Evolutionary conservation across 2,329 filamentous ascomycete genomes (phyloP), one percentile per base, ranked within the genome.

Genomic region (Trematosphaeria pertusa): DNA sequence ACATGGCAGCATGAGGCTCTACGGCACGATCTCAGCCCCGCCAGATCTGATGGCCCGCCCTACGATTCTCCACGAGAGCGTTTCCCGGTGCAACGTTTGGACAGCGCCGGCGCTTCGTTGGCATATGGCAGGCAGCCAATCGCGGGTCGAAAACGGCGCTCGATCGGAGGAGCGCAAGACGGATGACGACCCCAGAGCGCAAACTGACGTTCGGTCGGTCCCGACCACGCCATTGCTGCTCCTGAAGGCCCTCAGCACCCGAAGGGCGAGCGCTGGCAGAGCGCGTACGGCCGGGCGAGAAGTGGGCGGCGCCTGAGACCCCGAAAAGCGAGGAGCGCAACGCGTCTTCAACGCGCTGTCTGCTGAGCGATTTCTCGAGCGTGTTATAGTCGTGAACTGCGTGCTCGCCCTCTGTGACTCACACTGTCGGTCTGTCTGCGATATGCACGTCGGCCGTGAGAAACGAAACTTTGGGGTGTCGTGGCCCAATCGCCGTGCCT

Each of bases 321-420:
- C 66, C 54, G 58, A 69, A 53, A 38, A 26, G 37, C 37, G n/a
- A 44, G 35, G 24, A 35, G 38, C 43, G 57, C 54, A 60, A 70
- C 66, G 66, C 66, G 67, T 55, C 61, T 32, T 11, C 32, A 45
- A 65, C 66, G 64, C 65, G 66, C 54, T 46, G 48, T 54, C 44
- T 49, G 48, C 42, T 59, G 54, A 58, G 61, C 46, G 62, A 46
- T 53, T 46, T 60, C 33, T 49, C 37, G 54, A 56, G 56, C 69
- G 67, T 70, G 69, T 71, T 71, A 68, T 71, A 67, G 67, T 69
- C 67, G 69, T 58, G 69, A 64, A 56, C 15, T 14, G 31, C 56
- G 46, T 58, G 56, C 43, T 61, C 59, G 64, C 59, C 64, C 52
- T 58, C 51, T 54, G 54, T 71, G 69, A 71, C 64, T 71, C 69